These are phyloP conservation scores for Nicotiana knightiana DNA, from an alignment of 257 asterid species.

Conservation along the genomic window DNA sequence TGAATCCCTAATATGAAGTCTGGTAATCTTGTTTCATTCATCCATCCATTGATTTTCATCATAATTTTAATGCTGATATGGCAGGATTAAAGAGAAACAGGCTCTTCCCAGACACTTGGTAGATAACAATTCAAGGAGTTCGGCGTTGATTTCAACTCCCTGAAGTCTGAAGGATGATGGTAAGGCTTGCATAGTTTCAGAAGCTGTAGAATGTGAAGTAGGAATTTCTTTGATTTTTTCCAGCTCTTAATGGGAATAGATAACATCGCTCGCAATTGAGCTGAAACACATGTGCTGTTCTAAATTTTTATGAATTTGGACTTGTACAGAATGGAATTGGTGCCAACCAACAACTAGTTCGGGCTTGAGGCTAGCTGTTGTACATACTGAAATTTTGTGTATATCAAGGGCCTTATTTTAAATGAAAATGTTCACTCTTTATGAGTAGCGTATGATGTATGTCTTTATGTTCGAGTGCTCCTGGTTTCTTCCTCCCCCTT, in stretches of 20 bases:
- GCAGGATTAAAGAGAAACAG: not conserved
- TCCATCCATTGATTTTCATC: not conserved
- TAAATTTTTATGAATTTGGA: not conserved
- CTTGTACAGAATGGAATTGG: not conserved
- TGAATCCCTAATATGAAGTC: not conserved
- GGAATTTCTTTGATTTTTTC: not conserved
- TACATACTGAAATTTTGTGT: not conserved
- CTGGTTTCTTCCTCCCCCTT: not conserved
- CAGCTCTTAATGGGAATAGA: not conserved
- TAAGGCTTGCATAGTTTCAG: not conserved
- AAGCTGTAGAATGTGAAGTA: too few species aligned
- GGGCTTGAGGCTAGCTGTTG: not conserved
- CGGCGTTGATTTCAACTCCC: not conserved
- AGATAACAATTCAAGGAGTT: not conserved
- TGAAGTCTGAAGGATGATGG: not conserved
- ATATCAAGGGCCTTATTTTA: not conserved
- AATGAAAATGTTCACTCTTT: not conserved
- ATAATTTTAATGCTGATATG: not conserved
- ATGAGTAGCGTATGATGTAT: not conserved
- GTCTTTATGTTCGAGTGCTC: not conserved
- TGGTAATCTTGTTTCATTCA: not conserved
- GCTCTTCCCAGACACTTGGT: not conserved
- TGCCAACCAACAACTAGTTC: not conserved
- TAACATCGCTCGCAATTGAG: not conserved
- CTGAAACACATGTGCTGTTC: not conserved